Base-by-base conservation (phyloP, 306 rosid genomes). In the Malus sylvestris region DNA sequence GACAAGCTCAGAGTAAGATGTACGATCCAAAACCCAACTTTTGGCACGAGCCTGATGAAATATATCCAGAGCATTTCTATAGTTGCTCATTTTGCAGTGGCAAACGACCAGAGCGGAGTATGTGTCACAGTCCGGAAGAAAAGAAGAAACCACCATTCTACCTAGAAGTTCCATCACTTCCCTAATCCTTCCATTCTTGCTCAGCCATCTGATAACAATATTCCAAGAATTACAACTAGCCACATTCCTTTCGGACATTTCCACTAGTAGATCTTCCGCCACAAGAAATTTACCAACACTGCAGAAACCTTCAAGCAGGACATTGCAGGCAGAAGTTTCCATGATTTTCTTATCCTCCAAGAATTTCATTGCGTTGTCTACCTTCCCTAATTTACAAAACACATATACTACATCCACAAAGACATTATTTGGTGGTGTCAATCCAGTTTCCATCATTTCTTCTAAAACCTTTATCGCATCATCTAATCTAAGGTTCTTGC, bases 211-310 rank as follows among this genome's bases (percentile, higher is more conserved):
- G 67, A 92, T 70, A 35, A 92, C 69, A 74, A 92, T 86, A 81
- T 90, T 92, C 97, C 96, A 92, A 74, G 99, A 88, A 76, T 79
- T 71, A 76, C 87, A 78, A 64, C 88, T 88, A 49, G 89, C 91
- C 38, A 89, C 75, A 65, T 83, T 84, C 67, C 57, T 81, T 82
- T 85, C 84, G 29, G 80, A 87, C 93, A 95, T 90, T 83, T 77
- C 53, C 66, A 72, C 81, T 10, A 92, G 88, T 73, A 89, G 72
- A 68, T 76, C 76, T 74, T 77, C 79, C 10, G 99, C 96, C 49
- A 30, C 69, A 42, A 35, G 49, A 77, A 81, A 52, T 71, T 88
- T 79, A 58, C 93, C 93, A 42, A 82, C 86, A 72, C 68, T 55
- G 86, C 94, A 90, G 86, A 88, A 89, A 82, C 89, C 92, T 85